These are phyloP conservation scores for Auricularia sp. DNA, from an alignment of 768 basidiomycete species.

Conservation along the genomic window DNA sequence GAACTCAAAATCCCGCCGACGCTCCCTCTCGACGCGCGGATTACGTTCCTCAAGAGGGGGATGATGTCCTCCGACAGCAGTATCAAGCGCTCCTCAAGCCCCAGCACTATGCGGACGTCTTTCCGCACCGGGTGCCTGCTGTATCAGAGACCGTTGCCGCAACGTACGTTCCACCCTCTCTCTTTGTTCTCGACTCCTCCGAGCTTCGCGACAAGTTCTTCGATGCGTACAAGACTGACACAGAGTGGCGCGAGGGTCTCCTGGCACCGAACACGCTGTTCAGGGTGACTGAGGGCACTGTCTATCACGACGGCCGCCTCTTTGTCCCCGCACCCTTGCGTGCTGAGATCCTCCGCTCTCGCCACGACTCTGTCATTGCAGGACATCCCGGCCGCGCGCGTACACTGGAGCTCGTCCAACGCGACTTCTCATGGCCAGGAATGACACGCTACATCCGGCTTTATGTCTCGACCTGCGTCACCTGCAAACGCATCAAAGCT, in stretches of 20 bases:
- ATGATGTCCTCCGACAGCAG: conserved; percentile 2
- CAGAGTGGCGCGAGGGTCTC: too few species aligned
- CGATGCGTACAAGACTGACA: too few species aligned
- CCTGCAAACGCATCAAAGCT: conserved; percentile 26
- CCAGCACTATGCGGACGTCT: not conserved
- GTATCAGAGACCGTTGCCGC: not conserved
- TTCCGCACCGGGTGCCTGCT: too few species aligned
- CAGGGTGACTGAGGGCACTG: not conserved
- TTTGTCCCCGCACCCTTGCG: conserved; percentile 21
- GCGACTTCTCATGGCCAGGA: conserved; percentile 33
- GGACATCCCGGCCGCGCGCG: conserved; percentile 31
- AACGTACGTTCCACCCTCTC: not conserved
- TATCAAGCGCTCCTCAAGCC: conserved; percentile 5
- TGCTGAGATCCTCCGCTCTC: conserved; percentile 16
- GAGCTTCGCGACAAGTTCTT: not conserved
- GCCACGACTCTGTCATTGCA: conserved; percentile 28
- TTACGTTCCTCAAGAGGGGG: conserved; percentile 2
- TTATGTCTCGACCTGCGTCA: conserved; percentile 28
- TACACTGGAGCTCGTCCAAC: conserved; percentile 22
- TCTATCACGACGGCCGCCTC: conserved; percentile 13
- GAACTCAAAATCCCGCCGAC: conserved; percentile 3
- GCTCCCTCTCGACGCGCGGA: conserved; percentile 6
- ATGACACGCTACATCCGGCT: conserved; percentile 16
- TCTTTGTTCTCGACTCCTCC: not conserved
- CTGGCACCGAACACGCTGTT: not conserved